These are phyloP conservation scores for Casuarina glauca DNA, from an alignment of 306 rosid genomes.

Conservation along the genomic window DNA sequence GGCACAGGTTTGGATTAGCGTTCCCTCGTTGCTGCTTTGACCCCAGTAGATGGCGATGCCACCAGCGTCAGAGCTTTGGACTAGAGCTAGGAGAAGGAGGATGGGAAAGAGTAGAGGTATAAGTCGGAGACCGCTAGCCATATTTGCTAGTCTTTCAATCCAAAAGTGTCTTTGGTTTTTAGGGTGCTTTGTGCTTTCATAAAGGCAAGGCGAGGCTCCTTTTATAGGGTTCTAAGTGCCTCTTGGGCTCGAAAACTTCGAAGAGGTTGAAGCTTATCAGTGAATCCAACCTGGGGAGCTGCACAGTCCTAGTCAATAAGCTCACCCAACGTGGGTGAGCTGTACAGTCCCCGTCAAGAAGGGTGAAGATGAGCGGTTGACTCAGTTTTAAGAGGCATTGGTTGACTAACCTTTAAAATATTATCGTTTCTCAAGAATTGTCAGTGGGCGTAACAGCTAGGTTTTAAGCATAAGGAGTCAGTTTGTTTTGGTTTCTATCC, in stretches of 20 bases:
- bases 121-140: slow-evolving; percentile 25
- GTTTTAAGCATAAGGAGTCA: no score
- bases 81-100: slow-evolving; percentile 1
- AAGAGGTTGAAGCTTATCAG: no score
- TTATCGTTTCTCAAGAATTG: no score
- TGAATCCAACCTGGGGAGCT: no score
- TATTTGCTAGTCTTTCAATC: background rate
- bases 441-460: no score
- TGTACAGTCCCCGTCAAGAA: no score
- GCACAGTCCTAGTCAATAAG: no score
- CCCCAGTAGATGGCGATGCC: slow-evolving; percentile 63
- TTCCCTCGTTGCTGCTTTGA: slow-evolving; percentile 45
- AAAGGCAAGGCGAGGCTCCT: background rate
- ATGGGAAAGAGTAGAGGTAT: slow-evolving; percentile 17
- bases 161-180: background rate
- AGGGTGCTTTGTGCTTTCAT: background rate
- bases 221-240: background rate
- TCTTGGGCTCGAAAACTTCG: background rate
- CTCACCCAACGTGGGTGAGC: no score
- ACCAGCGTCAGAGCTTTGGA: slow-evolving; percentile 22
- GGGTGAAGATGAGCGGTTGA: no score
- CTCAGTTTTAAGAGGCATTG: no score
- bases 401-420: no score
- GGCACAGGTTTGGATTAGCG: slow-evolving; percentile 48
- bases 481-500: no score